Evolutionary conservation across 2,329 filamentous ascomycete genomes (phyloP).

Genomic region (Fusarium decemcellulare): DNA sequence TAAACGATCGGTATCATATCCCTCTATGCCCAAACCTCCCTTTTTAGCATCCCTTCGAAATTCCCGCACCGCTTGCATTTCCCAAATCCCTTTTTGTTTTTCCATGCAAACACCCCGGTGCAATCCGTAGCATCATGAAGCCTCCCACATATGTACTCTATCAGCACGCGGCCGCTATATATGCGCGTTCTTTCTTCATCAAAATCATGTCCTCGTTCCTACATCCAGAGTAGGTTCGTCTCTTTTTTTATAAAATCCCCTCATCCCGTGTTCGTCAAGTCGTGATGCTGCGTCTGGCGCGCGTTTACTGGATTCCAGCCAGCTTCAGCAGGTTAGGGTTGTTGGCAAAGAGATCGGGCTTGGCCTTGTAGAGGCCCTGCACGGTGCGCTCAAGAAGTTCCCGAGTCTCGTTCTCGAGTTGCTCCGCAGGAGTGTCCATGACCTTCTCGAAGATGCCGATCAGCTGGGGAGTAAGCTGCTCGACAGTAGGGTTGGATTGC

Average conservation of each 20-base stretch:
- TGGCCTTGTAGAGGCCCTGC: slow-evolving; percentile 58
- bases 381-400: slow-evolving; percentile 76
- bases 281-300: slow-evolving; percentile 22
- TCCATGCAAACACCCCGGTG: slow-evolving; percentile 20
- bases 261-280: slow-evolving; percentile 34
- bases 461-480: slow-evolving; percentile 78
- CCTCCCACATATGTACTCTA: slow-evolving; percentile 43
- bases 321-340: slow-evolving; percentile 51
- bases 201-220: slow-evolving; percentile 43
- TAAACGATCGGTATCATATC: slow-evolving; percentile 43
- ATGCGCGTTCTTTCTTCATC: slow-evolving; percentile 40
- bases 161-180: slow-evolving; percentile 30
- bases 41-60: slow-evolving; percentile 4
- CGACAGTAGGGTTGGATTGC: slow-evolving; percentile 76
- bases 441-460: slow-evolving; percentile 81
- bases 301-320: slow-evolving; percentile 47
- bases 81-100: slow-evolving; percentile 22
- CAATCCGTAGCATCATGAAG: slow-evolving; percentile 17
- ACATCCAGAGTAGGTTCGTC: slow-evolving; percentile 27
- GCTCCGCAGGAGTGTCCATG: slow-evolving; percentile 78
- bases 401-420: slow-evolving; percentile 81
- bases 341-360: slow-evolving; percentile 52
- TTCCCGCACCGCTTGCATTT: slow-evolving; percentile 16
- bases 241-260: slow-evolving; percentile 11
- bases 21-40: slow-evolving; percentile 16